A percentile compares a stretch with the other conserved stretches of the same genome.
phyloP scores from a whole-genome alignment of 345 rosid species.

The Trapa bicornis region DNA sequence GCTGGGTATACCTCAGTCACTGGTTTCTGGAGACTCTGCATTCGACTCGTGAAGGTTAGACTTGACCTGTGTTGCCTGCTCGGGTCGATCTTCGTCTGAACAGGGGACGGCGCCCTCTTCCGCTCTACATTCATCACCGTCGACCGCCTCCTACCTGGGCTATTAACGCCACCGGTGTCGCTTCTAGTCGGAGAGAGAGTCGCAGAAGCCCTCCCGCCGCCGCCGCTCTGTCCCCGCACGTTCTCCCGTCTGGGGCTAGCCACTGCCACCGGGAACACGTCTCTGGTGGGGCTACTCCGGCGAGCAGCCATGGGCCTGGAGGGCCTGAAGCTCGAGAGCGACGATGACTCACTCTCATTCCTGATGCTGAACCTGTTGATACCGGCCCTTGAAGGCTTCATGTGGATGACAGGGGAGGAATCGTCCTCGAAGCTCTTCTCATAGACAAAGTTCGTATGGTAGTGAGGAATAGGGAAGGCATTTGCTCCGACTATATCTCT shows the following conservation, averaged over 20 bases:
- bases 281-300: slow-evolving; percentile 8
- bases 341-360: slow-evolving; percentile 24
- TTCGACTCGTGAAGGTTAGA: slow-evolving; percentile 17
- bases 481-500: slow-evolving; percentile 12
- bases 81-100: slow-evolving; percentile 25
- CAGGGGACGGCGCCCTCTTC: slow-evolving; percentile 32
- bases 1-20: slow-evolving; percentile 10
- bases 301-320: slow-evolving; percentile 18
- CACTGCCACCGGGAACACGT: slow-evolving; percentile 18
- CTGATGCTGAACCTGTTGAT: slow-evolving; percentile 15
- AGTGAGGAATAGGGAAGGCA: neutral
- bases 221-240: slow-evolving; percentile 19
- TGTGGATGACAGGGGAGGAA: slow-evolving; percentile 33
- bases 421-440: slow-evolving; percentile 23
- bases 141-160: slow-evolving; percentile 39
- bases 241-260: slow-evolving; percentile 36
- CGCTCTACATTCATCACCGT: slow-evolving; percentile 21
- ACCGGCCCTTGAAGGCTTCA: slow-evolving; percentile 30
- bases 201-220: slow-evolving; percentile 22
- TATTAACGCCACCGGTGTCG: slow-evolving; percentile 27
- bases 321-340: slow-evolving; percentile 26
- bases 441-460: slow-evolving; percentile 31
- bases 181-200: slow-evolving; percentile 27
- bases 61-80: slow-evolving; percentile 23
- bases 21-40: slow-evolving; percentile 26